Percentiles rank a stretch among this genome's conserved stretches.
Conservation (phyloP, 768 basidiomycete species). For the Punctularia strigosozonata region DNA sequence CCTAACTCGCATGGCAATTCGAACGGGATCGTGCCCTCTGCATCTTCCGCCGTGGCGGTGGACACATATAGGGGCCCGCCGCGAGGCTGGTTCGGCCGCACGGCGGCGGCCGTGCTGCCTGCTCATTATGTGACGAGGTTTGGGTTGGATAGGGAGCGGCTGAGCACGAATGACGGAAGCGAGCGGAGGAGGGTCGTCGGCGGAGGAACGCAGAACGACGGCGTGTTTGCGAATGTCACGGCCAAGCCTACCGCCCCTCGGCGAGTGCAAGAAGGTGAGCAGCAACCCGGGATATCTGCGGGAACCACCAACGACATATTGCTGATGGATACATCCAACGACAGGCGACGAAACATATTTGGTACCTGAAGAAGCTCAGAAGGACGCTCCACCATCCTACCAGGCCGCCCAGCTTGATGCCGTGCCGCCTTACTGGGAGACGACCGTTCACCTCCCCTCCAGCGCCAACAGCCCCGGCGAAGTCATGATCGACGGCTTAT, state of each 20-base stretch:
- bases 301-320: no score
- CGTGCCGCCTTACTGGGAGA: constrained; percentile 98
- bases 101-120: constrained; percentile 47
- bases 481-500: constrained; percentile 83
- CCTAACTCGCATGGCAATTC: constrained; percentile 68
- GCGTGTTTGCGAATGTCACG: constrained; percentile 91
- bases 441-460: constrained; percentile 86
- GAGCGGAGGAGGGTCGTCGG: no score
- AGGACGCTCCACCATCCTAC: constrained; percentile 87
- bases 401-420: constrained; percentile 85
- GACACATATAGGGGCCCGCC: constrained; percentile 13
- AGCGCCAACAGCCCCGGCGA: constrained; percentile 54
- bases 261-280: constrained; percentile 48
- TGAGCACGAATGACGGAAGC: no score
- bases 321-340: not conserved
- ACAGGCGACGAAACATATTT: constrained; percentile 61
- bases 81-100: constrained; percentile 48
- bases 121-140: constrained; percentile 32
- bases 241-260: constrained; percentile 67
- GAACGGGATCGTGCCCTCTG: constrained; percentile 54
- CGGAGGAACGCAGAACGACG: constrained; percentile 68
- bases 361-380: constrained; percentile 74
- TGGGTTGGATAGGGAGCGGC: constrained; percentile 26
- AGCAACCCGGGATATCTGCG: no score
- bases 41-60: constrained; percentile 17